Evolutionary conservation across 1,139 yeast species (phyloP).

Genomic region (Kodamaea arcana): DNA sequence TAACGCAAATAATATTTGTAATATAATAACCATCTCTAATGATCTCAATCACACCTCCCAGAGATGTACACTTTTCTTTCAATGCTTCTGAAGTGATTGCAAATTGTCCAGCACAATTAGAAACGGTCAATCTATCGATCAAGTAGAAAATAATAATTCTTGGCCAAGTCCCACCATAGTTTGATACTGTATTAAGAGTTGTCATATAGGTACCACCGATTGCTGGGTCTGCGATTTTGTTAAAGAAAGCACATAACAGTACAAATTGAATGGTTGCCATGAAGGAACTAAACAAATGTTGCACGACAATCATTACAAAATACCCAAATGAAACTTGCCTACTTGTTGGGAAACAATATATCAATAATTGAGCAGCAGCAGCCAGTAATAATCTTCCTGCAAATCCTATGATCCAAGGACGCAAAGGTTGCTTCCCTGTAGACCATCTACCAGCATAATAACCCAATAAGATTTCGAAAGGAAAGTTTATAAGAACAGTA

Average conservation of each 20-base stretch:
- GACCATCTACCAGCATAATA: constrained; percentile 97
- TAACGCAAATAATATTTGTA: constrained; percentile 69
- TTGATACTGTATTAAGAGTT: constrained; percentile 83
- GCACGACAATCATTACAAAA: constrained; percentile 67
- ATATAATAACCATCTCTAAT: constrained; percentile 79
- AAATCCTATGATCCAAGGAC: constrained; percentile 89
- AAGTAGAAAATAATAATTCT: constrained; percentile 68
- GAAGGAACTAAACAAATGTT: constrained; percentile 82
- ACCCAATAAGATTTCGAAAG: constrained; percentile 92
- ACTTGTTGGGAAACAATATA: constrained; percentile 63
- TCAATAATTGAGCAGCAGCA: constrained; percentile 66
- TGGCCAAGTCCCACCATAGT: constrained; percentile 98
- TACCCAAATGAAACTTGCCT: constrained; percentile 49
- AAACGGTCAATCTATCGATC: constrained; percentile 72
- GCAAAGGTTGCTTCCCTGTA: constrained; percentile 62
- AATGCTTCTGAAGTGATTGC: constrained; percentile 13
- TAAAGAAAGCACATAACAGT: constrained; percentile 90
- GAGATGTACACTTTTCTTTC: constrained; percentile 46
- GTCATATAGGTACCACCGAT: constrained; percentile 99
- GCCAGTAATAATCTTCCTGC: constrained; percentile 83
- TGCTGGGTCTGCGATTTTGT: constrained; percentile 89
- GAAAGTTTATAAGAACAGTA: constrained; percentile 90
- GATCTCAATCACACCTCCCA: constrained; percentile 54
- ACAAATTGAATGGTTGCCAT: constrained; percentile 96
- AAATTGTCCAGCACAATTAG: constrained; percentile 42